A percentile compares a stretch with the other conserved stretches of the same genome.
Conservation (phyloP, 2,329 filamentous ascomycete genomes). For the Colletotrichum truncatum region DNA sequence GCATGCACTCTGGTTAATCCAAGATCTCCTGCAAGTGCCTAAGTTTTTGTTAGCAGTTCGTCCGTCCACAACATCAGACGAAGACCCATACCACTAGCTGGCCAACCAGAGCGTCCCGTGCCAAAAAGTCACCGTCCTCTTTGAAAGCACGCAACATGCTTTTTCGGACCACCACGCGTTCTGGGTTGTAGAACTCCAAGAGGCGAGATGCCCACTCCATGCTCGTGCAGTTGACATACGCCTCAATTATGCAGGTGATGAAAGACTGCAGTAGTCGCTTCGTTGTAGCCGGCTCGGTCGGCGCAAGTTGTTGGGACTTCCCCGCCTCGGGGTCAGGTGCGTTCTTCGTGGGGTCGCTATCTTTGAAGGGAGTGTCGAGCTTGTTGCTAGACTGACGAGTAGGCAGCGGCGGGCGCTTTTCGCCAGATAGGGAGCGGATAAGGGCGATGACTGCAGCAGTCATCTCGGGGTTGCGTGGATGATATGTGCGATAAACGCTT, state of each 20-base stretch:
- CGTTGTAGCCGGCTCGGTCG: slow-evolving; percentile 69
- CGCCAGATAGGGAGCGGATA: slow-evolving; percentile 73
- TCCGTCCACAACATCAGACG: background rate
- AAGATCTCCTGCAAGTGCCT: slow-evolving; percentile 72
- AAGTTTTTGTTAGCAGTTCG: slow-evolving; percentile 23
- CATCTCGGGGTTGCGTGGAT: slow-evolving; percentile 70
- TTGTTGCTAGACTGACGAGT: slow-evolving; percentile 66
- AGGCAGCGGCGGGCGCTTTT: slow-evolving; percentile 71
- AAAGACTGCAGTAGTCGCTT: slow-evolving; percentile 77
- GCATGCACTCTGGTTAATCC: slow-evolving; percentile 54
- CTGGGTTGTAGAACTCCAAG: slow-evolving; percentile 74
- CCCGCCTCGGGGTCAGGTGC: slow-evolving; percentile 70
- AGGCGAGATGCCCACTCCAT: slow-evolving; percentile 72
- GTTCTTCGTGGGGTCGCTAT: slow-evolving; percentile 62
- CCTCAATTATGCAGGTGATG: slow-evolving; percentile 79
- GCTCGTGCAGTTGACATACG: slow-evolving; percentile 71
- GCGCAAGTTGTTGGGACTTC: slow-evolving; percentile 58
- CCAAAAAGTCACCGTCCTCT: slow-evolving; percentile 68
- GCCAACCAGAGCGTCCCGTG: slow-evolving; percentile 73
- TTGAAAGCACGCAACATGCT: slow-evolving; percentile 73
- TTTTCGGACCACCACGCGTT: slow-evolving; percentile 67
- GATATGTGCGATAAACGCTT: slow-evolving; percentile 74
- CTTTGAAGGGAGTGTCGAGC: slow-evolving; percentile 63
- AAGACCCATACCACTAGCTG: slow-evolving; percentile 69
- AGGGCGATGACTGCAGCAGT: slow-evolving; percentile 77